Evolutionary conservation across 345 rosid species (phyloP), one percentile per base, ranked within the genome.

Genomic region (Gossypium thurberi): DNA sequence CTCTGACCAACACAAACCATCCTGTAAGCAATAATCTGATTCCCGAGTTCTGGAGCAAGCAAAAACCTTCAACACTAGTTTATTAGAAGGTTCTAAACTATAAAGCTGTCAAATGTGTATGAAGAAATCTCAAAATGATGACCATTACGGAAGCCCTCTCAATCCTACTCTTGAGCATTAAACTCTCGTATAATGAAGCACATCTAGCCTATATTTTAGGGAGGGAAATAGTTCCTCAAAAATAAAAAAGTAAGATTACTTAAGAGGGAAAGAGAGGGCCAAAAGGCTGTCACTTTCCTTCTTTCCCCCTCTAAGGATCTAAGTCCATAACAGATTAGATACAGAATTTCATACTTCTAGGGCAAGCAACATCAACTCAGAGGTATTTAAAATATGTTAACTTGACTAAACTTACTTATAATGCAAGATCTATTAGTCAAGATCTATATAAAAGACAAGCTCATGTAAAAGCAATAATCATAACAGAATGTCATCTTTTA

Each of bases 361-460:
- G 42, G 21, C 23, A 68, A 26, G 33, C 56, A 8, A 26, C 33
- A 14, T 50, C 71, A 26, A 68, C 4, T 67, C 37, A 67, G 23
- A 67, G 57, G 57, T 48, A 25, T 47, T 15, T 67, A 15, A 14
- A 48, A 46, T 12, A 66, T 66, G 17, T 67, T 8, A 48, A 48
- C 21, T 26, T 50, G 40, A 52, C 17, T 21, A 51, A 10, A 51
- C 26, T 15, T 50, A 5, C 15, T 28, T 69, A 53, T 11, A 33
- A 70, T 33, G 28, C 33, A 55, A 53, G 11, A 52, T 15, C 26
- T 52, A 25, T 33, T 70, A 62, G 21, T 21, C 12, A 42, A 20
- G 58, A 40, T 46, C 52, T 37, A 69, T 17, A 50, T 4, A 70
- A 14, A 62, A 47, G 40, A 61, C 77, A 73, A 66, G 20, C 43